Base-by-base conservation (phyloP, 1,284 basidiomycete genomes). In the Tilletia setariae region DNA sequence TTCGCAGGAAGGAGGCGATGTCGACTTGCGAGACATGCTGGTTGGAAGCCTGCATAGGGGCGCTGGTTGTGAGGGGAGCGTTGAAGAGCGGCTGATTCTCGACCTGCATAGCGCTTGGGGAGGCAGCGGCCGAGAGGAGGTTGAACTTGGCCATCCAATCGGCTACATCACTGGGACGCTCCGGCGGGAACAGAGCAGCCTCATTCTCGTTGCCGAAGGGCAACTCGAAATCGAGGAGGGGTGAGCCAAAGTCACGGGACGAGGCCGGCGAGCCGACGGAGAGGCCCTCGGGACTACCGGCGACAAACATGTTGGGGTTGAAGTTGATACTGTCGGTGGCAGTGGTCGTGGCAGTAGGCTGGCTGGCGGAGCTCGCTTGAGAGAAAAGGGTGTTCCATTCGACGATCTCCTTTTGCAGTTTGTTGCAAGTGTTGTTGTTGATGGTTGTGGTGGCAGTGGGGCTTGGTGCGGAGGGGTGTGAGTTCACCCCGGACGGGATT, bases 101-200 rank as follows among this genome's bases (percentile, higher is more conserved):
- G 46, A 23, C 21, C 21, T 6, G 4, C 46, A 49, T 19, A 16
- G 46, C 21, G 19, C 19, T 23, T 4, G 46, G 19, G 16, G 46
- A n/a, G 16, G 46, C 46, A 19, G 46, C 46, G 16, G 46, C 46
- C 21, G 46, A 49, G 46, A 19, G 11, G 6, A 61, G 28, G 28
- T 61, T 61, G 56, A 61, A 61, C 15, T 32, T 61, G 56, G 56
- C 56, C 30, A 61, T 32, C 56, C 56, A 61, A 16, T 40, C 56
- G 2, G 56, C 32, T 1, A 61, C 56, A 15, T 61, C 56, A 30
- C 15, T 61, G 3, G 56, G 28, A 13, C 32, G 56, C 19, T 30
- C 56, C 16, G 56, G 56, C 3, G 56, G 56, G 56, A 61, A 61
- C 30, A 61, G 56, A 2, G 56, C 56, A 3, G 56, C 56, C 30